A percentile compares a stretch with the other conserved stretches of the same genome.
phyloP scores from a whole-genome alignment of 1,284 basidiomycete genomes.

The Schizophyllum amplum region DNA sequence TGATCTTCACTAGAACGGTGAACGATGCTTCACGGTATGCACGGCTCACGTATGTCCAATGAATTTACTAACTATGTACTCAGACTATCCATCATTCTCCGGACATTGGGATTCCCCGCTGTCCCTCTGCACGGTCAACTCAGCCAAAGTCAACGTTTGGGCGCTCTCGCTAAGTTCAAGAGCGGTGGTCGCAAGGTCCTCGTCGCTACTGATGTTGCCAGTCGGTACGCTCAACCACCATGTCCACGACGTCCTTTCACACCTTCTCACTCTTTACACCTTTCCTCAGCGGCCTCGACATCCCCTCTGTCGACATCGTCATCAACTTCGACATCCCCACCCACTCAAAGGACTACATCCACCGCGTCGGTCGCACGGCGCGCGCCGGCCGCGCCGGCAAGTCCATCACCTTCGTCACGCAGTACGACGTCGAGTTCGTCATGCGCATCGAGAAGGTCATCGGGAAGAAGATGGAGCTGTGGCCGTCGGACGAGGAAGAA shows the following conservation, averaged over 20 bases:
- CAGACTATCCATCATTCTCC: conserved; percentile 84
- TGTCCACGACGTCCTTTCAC: conserved; percentile 3
- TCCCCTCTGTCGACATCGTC: conserved; percentile 93
- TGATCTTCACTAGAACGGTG: conserved; percentile 95
- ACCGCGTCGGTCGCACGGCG: conserved; percentile 95
- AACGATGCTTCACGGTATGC: conserved; percentile 81
- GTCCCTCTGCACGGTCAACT: conserved; percentile 96
- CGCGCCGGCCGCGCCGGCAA: conserved; percentile 95
- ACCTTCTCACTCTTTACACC: conserved; percentile 8
- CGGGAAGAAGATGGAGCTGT: conserved; percentile 89
- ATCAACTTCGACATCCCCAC: conserved; percentile 99
- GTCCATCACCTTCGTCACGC: conserved; percentile 92
- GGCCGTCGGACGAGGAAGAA: conserved; percentile 88
- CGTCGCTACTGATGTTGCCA: conserved; percentile 97
- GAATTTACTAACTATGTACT: not conserved
- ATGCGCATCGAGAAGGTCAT: conserved; percentile 92
- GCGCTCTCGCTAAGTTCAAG: conserved; percentile 96
- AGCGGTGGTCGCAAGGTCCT: conserved; percentile 87
- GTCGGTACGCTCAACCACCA: conserved; percentile 49
- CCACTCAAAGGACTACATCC: conserved; percentile 99
- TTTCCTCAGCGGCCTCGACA: conserved; percentile 79
- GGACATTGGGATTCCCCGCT: conserved; percentile 89
- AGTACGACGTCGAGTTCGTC: conserved; percentile 96
- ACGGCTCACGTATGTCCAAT: not conserved
- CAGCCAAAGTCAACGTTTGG: conserved; percentile 88